Evolutionary conservation across 208 protist genomes (phyloP).

Genomic region (Acanthamoeba divionensis): DNA sequence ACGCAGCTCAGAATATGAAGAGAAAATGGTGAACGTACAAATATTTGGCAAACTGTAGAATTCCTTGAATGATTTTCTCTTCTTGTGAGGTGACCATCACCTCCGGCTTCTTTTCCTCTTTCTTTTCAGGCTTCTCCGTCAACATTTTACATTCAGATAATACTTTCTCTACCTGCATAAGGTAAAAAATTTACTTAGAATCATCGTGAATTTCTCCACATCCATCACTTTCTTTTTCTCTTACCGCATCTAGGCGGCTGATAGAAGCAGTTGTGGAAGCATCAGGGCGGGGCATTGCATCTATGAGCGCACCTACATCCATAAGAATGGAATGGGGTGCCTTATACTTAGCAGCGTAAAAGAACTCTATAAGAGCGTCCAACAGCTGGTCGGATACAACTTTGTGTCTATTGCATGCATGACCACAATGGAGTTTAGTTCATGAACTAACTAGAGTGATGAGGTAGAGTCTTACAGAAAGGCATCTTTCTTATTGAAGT

Average conservation of each 20-base stretch:
- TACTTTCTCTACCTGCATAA: too few relatives aligned
- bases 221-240: too few relatives aligned
- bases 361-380: background rate
- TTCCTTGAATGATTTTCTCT: constrained; percentile 19
- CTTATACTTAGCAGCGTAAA: constrained; percentile 24
- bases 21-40: background rate
- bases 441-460: too few relatives aligned
- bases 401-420: background rate
- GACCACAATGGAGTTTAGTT: too few relatives aligned
- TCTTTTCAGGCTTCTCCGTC: background rate
- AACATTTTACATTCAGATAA: background rate
- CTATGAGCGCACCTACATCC: background rate
- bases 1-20: too few relatives aligned
- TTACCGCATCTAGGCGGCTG: too few relatives aligned
- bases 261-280: too few relatives aligned
- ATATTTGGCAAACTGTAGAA: constrained; percentile 37
- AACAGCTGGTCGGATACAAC: background rate
- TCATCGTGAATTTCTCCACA: too few relatives aligned
- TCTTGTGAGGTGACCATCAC: background rate
- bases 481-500: constrained; percentile 4
- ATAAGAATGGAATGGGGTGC: background rate
- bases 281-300: background rate
- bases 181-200: too few relatives aligned
- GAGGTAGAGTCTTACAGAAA: background rate
- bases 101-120: background rate